A percentile compares a stretch with the other conserved stretches of the same genome.
Conservation (phyloP, 495 filamentous ascomycete species). For the Stereocaulon alpinum region DNA sequence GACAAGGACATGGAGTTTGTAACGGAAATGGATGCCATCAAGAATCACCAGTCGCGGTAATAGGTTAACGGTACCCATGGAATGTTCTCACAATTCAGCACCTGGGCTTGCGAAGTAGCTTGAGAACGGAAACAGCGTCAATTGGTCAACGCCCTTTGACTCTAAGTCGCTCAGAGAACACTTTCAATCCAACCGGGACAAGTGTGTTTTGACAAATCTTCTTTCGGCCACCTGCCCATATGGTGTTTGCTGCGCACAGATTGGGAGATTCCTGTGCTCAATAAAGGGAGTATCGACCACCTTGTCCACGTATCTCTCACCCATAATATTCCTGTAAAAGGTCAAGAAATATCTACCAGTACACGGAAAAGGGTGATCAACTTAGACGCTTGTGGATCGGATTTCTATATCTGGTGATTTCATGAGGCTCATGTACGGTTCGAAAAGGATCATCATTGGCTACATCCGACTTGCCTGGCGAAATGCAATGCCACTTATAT, state of each 20-base stretch:
- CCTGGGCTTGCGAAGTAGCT: not conserved
- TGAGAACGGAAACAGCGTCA: not conserved
- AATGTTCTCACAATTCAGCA: not conserved
- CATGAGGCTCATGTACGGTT: not conserved
- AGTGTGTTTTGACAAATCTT: not conserved
- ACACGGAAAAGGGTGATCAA: not conserved
- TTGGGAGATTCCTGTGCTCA: not conserved
- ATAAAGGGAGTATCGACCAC: not conserved
- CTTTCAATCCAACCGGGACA: too few species aligned
- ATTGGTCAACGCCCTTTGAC: not conserved
- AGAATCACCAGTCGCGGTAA: not conserved
- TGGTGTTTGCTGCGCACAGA: not conserved
- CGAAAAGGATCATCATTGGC: not conserved
- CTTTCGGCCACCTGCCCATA: not conserved
- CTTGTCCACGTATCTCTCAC: not conserved
- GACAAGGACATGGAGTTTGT: not conserved
- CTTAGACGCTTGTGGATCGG: not conserved
- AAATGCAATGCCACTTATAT: not conserved
- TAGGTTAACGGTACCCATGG: not conserved
- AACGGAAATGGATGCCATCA: not conserved
- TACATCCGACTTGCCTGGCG: not conserved
- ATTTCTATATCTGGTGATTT: not conserved
- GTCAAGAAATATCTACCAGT: not conserved
- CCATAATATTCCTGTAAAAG: not conserved
- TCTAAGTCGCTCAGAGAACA: not conserved